These are phyloP conservation scores for Suillus plorans DNA, from an alignment of 768 basidiomycete genomes.

Conservation along the genomic window DNA sequence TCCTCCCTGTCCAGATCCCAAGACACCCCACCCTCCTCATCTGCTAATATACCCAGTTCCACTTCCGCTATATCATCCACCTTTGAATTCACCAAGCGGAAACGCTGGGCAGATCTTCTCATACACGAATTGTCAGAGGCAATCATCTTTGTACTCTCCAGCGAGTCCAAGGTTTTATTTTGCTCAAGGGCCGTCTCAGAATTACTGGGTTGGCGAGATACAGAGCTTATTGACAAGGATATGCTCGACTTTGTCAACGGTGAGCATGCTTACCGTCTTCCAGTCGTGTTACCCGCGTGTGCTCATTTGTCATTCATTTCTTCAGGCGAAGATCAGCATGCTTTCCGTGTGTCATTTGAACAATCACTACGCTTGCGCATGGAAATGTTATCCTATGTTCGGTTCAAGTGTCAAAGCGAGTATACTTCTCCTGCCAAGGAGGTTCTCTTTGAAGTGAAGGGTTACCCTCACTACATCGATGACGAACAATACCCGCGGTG, in stretches of 20 bases:
- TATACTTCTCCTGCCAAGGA: constrained; percentile 37
- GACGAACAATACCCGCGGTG: constrained; percentile 47
- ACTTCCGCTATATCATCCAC: constrained; percentile 19
- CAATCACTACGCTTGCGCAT: constrained; percentile 48
- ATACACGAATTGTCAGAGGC: constrained; percentile 75
- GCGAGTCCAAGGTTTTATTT: constrained; percentile 62
- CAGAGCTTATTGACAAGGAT: constrained; percentile 68
- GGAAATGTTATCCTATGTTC: constrained; percentile 59
- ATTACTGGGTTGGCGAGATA: constrained; percentile 74
- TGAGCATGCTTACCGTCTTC: constrained; percentile 31
- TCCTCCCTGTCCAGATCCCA: not conserved
- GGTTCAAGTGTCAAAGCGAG: constrained; percentile 51
- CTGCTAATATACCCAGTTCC: not conserved
- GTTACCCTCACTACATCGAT: constrained; percentile 53
- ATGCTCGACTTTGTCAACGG: constrained; percentile 65
- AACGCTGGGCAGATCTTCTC: constrained; percentile 83
- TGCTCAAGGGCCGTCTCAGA: constrained; percentile 68
- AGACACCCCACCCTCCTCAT: not conserved
- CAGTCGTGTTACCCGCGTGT: constrained; percentile 8
- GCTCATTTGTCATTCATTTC: constrained; percentile 6
- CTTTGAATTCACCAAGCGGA: constrained; percentile 86
- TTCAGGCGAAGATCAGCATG: constrained; percentile 55
- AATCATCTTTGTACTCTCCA: constrained; percentile 66
- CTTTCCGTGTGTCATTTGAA: constrained; percentile 49
- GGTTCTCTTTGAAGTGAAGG: constrained; percentile 70